phyloP scores from a whole-genome alignment of 352 stramenopile species.

The Blastocystis sp. region DNA sequence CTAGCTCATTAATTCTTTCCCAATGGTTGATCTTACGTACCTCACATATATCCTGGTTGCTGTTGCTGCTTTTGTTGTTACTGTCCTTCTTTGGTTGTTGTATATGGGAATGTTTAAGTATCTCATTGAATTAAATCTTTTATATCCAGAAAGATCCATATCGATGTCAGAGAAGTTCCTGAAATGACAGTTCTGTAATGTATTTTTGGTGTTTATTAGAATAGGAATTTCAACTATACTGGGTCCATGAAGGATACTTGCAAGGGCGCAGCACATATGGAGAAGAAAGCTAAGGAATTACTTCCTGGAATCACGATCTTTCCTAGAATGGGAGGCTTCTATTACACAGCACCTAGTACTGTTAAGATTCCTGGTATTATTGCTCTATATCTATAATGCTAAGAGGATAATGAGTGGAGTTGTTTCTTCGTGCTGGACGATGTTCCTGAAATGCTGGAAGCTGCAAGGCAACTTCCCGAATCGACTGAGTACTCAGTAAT shows the following conservation, averaged over 20 bases:
- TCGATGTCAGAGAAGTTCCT: neutral
- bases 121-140: neutral
- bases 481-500: slow-evolving; percentile 11
- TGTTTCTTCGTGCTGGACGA: slow-evolving; percentile 38
- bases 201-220: neutral
- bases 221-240: slow-evolving; percentile 61
- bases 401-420: slow-evolving; percentile 50
- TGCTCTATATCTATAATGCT: neutral
- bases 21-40: neutral
- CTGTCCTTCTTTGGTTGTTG: neutral
- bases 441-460: neutral
- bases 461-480: neutral
- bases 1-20: neutral
- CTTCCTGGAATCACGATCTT: neutral
- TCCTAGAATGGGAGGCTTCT: slow-evolving; percentile 1
- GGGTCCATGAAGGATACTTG: slow-evolving; percentile 3
- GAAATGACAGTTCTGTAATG: slow-evolving; percentile 52
- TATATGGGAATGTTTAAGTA: slow-evolving; percentile 46
- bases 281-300: neutral
- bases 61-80: neutral
- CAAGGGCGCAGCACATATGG: neutral
- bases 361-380: slow-evolving; percentile 1
- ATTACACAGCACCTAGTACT: slow-evolving; percentile 21
- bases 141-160: neutral
- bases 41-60: neutral